phyloP scores from a whole-genome alignment of 2,329 filamentous ascomycete species.

The Trichophyton schoenleinii region DNA sequence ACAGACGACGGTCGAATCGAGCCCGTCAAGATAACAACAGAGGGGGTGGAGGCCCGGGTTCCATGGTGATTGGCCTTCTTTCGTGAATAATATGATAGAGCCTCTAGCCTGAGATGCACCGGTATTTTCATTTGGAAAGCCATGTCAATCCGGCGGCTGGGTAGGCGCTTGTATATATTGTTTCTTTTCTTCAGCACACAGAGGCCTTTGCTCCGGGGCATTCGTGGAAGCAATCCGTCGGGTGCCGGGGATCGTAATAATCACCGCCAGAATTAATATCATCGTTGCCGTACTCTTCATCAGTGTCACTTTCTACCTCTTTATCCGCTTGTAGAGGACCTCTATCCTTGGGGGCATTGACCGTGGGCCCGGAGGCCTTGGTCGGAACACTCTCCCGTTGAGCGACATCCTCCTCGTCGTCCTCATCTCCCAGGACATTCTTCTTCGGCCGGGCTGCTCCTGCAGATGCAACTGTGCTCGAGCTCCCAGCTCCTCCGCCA shows the following conservation, averaged over 20 bases:
- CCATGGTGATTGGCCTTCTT: slow-evolving; percentile 1
- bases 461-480: slow-evolving; percentile 10
- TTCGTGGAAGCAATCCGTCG: slow-evolving; percentile 37
- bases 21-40: slow-evolving; percentile 29
- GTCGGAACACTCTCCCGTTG: slow-evolving; percentile 15
- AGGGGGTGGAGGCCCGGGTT: slow-evolving; percentile 17
- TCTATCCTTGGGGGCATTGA: slow-evolving; percentile 10
- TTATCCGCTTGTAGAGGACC: slow-evolving; percentile 36
- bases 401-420: slow-evolving; percentile 23
- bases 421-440: slow-evolving; percentile 33
- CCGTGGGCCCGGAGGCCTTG: background rate
- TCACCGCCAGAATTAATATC: slow-evolving; percentile 24
- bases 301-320: slow-evolving; percentile 58
- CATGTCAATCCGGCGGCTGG: background rate
- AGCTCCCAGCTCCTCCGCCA: slow-evolving; percentile 16
- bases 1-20: slow-evolving; percentile 33
- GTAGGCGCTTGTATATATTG: no score
- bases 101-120: background rate
- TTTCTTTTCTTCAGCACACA: background rate
- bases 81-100: background rate
- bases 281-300: slow-evolving; percentile 47
- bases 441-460: slow-evolving; percentile 23
- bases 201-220: slow-evolving; percentile 17
- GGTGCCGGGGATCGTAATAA: slow-evolving; percentile 41
- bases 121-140: background rate